Conservation (phyloP, 768 basidiomycete species). For the Leccinum disarticulatum region DNA sequence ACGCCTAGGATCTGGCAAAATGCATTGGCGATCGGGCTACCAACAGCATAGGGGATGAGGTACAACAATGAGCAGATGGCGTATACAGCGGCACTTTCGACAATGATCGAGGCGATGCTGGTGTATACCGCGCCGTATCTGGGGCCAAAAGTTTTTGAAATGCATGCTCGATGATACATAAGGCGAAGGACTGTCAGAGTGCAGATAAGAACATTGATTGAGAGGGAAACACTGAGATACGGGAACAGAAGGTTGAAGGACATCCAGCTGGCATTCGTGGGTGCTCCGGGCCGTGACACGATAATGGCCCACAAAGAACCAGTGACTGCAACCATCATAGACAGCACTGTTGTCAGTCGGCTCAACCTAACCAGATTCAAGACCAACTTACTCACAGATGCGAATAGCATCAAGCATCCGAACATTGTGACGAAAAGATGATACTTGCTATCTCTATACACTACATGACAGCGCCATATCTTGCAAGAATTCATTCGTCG, state of each 20-base stretch:
- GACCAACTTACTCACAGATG: constrained; percentile 23
- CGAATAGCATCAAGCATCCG: constrained; percentile 23
- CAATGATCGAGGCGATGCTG: constrained; percentile 33
- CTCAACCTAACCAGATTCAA: neutral
- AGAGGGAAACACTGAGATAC: constrained; percentile 34
- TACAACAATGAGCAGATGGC: constrained; percentile 33
- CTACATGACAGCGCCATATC: constrained; percentile 35
- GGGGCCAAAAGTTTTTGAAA: constrained; percentile 26
- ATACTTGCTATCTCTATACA: constrained; percentile 29
- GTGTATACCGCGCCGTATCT: constrained; percentile 30
- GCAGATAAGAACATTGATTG: constrained; percentile 34
- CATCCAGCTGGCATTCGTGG: constrained; percentile 24
- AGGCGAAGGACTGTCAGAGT: constrained; percentile 33
- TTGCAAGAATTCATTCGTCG: constrained; percentile 5
- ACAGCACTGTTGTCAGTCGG: neutral
- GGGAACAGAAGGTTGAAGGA: constrained; percentile 35
- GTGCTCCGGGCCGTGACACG: constrained; percentile 24
- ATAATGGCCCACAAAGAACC: constrained; percentile 32
- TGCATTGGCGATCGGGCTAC: constrained; percentile 26
- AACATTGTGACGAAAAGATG: constrained; percentile 15
- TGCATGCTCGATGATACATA: constrained; percentile 28
- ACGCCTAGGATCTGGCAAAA: constrained; percentile 33
- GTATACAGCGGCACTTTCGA: constrained; percentile 38
- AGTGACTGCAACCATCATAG: constrained; percentile 17
- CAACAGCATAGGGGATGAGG: constrained; percentile 28